Conservation (phyloP, 1,139 yeast species). For the Pichia sp. region DNA sequence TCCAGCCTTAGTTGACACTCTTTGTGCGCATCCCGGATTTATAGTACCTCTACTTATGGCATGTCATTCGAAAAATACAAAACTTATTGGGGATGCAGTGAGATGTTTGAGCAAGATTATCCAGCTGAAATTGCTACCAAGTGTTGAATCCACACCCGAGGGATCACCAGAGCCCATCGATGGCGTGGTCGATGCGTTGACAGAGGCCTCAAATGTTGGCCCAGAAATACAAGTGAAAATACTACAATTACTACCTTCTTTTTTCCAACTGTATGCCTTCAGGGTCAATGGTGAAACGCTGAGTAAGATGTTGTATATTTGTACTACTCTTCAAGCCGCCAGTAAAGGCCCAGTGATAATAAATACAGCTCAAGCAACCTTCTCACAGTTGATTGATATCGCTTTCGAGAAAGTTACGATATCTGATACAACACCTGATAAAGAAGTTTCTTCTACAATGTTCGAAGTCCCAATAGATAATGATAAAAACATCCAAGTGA, state of each 20-base stretch:
- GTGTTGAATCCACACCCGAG: conserved; percentile 15
- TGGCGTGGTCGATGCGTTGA: conserved; percentile 58
- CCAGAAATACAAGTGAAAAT: conserved; percentile 82
- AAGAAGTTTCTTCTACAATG: conserved; percentile 14
- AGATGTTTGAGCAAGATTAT: conserved; percentile 64
- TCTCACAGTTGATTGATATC: conserved; percentile 75
- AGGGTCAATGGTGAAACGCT: conserved; percentile 54
- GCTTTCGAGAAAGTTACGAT: conserved; percentile 60
- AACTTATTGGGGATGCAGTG: conserved; percentile 65
- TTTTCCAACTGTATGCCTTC: conserved; percentile 59
- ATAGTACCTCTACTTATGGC: conserved; percentile 69
- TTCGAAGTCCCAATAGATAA: conserved; percentile 39
- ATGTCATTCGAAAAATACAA: conserved; percentile 69
- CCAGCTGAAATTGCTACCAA: conserved; percentile 46
- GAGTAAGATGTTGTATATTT: conserved; percentile 58
- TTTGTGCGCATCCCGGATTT: conserved; percentile 43
- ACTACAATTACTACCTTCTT: conserved; percentile 75
- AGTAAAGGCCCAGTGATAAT: conserved; percentile 72
- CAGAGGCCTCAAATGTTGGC: conserved; percentile 71
- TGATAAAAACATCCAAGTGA: conserved; percentile 40
- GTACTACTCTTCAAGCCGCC: conserved; percentile 65
- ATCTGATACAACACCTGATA: conserved; percentile 13
- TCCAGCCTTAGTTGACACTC: neutral
- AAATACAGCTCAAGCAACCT: conserved; percentile 91
- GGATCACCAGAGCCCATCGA: conserved; percentile 38